These are phyloP conservation scores for Penicillium janthinellum DNA, from an alignment of 2,329 filamentous ascomycete species.

Conservation along the genomic window DNA sequence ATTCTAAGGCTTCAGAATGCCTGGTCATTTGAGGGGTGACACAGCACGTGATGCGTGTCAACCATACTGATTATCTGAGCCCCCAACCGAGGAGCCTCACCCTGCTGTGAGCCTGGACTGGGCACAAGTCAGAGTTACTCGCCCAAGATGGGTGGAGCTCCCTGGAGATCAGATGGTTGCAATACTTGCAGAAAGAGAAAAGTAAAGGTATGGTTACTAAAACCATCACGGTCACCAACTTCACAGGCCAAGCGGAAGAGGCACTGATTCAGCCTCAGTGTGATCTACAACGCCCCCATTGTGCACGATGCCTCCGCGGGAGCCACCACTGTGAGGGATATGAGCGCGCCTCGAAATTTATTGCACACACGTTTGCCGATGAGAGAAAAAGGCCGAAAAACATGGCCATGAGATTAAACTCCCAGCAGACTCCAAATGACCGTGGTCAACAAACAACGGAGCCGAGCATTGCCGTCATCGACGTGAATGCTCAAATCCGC, in stretches of 20 bases:
- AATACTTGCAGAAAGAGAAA: slow-evolving; percentile 19
- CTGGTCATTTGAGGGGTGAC: background rate
- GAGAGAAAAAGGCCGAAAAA: background rate
- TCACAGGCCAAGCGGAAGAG: background rate
- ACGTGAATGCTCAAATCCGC: slow-evolving; percentile 22
- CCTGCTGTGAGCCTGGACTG: background rate
- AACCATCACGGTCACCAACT: background rate
- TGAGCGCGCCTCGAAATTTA: slow-evolving; percentile 13
- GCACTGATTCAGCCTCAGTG: slow-evolving; percentile 11
- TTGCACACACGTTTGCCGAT: slow-evolving; percentile 14
- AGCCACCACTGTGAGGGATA: slow-evolving; percentile 18
- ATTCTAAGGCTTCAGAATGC: background rate
- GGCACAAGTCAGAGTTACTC: background rate
- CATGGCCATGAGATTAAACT: background rate
- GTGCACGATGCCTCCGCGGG: slow-evolving; percentile 18
- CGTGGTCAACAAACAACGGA: background rate
- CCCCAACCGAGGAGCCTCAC: background rate
- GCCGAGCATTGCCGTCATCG: slow-evolving; percentile 7
- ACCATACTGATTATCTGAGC: background rate
- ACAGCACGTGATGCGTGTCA: background rate
- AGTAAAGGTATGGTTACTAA: slow-evolving; percentile 14
- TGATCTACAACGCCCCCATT: slow-evolving; percentile 18
- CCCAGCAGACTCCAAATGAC: background rate
- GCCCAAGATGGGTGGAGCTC: slow-evolving; percentile 15
- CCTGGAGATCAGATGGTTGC: slow-evolving; percentile 17